Evolutionary conservation across 1,284 basidiomycete species (phyloP).

Genomic region (Wolfiporia cocos): DNA sequence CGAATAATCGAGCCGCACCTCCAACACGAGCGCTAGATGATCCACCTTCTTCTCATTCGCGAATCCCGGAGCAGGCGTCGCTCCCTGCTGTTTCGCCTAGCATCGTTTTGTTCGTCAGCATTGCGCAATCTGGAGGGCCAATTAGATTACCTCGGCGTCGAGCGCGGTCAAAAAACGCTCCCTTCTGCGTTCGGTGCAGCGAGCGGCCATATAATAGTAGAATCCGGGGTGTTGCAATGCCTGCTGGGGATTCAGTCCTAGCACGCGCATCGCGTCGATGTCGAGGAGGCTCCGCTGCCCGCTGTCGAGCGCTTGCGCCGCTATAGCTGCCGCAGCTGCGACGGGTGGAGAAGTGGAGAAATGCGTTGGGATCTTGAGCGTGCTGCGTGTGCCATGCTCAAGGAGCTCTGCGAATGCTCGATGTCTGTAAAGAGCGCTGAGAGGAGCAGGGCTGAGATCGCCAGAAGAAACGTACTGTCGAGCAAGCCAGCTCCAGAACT

Average conservation of each 20-base stretch:
- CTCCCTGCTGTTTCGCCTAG: constrained; percentile 15
- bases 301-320: constrained; percentile 22
- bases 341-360: constrained; percentile 22
- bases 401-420: constrained; percentile 85
- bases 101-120: too few relatives aligned
- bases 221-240: constrained; percentile 85
- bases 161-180: constrained; percentile 58
- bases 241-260: constrained; percentile 64
- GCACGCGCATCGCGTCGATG: constrained; percentile 42
- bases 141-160: constrained; percentile 56
- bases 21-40: constrained; percentile 74
- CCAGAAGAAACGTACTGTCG: constrained; percentile 65
- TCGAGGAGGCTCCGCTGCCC: constrained; percentile 34
- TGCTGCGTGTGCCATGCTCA: constrained; percentile 70
- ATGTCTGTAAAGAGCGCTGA: constrained; percentile 42
- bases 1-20: too few relatives aligned
- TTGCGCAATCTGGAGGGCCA: too few relatives aligned
- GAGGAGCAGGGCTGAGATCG: neutral
- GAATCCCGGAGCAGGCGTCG: constrained; percentile 51
- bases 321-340: constrained; percentile 20
- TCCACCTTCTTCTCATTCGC: constrained; percentile 87
- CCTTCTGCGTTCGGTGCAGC: constrained; percentile 72
- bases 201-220: constrained; percentile 86
- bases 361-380: constrained; percentile 61
- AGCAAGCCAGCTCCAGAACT: constrained; percentile 96